Evolutionary conservation across 768 basidiomycete genomes (phyloP), one percentile per base, ranked within the genome.

Genomic region (Boletus reticuloceps): DNA sequence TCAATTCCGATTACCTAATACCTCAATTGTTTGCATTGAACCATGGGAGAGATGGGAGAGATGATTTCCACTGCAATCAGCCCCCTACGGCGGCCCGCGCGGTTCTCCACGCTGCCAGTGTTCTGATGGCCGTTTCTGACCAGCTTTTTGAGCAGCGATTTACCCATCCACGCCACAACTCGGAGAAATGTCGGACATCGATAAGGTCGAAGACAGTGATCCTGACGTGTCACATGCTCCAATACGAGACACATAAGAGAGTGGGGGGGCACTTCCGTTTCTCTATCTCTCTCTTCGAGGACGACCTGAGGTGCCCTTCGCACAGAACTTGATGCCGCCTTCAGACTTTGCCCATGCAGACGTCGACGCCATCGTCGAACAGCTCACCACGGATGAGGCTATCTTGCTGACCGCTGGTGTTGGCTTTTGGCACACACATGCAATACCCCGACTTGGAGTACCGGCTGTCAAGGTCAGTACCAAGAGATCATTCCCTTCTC

Each of bases 371-470:
- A 72, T 89, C 50, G 73, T 91, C 47, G 79, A 82, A n/a, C 74
- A 82, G 53, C 72, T 91, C 56, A 86, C 86, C 2, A 84, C 80
- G 0, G 88, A 89, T 37, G 90, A 91, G 64, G 84, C 88, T 1
- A 88, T 91, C 62, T 72, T 77, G 40, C 75, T 92, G 25, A 86
- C 80, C 7, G 86, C 85, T 2, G 89, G 88, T 17, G 85, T 85
- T 19, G 88, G 88, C 16, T 86, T 87, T 64, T 91, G 89, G 90
- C 81, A 87, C 61, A 90, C 89, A 0, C 80, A 83, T 51, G 74
- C 73, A 19, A 71, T 91, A 25, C 79, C 85, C 19, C 75, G 88
- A 9, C 75, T 90, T 3, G 83, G 85, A 3, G 74, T 92, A 51
- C 90, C 89, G 37, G 80, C 85, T 11, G 73, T 91, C 65, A 89